Base-by-base conservation (phyloP, 768 basidiomycete genomes). In the Clitopilus passeckerianus region DNA sequence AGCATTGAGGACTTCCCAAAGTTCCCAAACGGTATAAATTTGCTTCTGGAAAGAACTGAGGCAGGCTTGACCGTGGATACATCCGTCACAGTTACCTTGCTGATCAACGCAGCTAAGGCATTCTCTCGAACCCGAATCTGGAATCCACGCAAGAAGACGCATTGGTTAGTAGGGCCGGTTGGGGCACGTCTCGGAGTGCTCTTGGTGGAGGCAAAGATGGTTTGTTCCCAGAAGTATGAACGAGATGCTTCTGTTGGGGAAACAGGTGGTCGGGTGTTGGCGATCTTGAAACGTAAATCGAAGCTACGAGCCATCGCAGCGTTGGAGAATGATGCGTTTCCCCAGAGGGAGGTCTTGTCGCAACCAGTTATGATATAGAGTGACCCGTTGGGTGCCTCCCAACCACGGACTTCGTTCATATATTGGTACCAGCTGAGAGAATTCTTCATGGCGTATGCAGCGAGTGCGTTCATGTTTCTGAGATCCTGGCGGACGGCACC, bases 351-450 rank as follows among this genome's bases (percentile, higher is more conserved):
- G 1, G 64, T 52, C 43, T 67, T 67, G 35, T 66, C 62, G 41
- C 57, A 63, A 8, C 66, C 66, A 20, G 66, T 67, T 54, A 67
- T 59, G 53, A 67, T 55, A 58, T 66, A 67, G 5, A 67, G 54
- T 2, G 61, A 44, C 15, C 63, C 60, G 22, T 64, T 65, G 9
- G 57, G 53, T 6, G 59, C 50, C 23, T 58, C 57, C 8, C 61
- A 33, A 1, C 59, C 64, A 16, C 58, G 27, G 9, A 34, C 6
- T 4, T 24, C 59, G 23, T 59, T 65, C 35, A 63, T 54, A 43
- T 66, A 67, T 24, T 59, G 34, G 46, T 66, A 66, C 63, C 63
- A 65, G 24, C 33, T 54, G 24, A 61, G 53, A 5, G 66, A 65
- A 43, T 67, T 57, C 22, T 58, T 35, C 6, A 55, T 41, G 15